Base-by-base conservation (phyloP, 2,329 filamentous ascomycete species). In the Microcera coccophila region DNA sequence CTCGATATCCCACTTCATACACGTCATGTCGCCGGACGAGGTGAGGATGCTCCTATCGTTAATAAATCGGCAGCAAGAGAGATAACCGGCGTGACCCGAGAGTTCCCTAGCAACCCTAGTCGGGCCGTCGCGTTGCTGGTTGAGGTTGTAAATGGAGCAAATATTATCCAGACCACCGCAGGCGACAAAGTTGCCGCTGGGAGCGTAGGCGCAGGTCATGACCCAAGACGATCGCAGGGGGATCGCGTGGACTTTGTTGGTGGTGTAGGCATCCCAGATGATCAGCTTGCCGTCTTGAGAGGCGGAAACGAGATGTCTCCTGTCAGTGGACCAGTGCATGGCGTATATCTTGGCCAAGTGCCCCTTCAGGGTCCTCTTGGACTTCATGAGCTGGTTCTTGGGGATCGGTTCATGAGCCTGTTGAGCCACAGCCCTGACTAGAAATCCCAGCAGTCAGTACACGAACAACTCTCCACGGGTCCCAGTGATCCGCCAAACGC, bases 241-340 rank as follows among this genome's bases (percentile, higher is more conserved):
- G 59, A 98, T 97, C 67, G 93, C 93, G 71, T 98, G 93, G 49
- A 98, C 93, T 71, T 98, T 98, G 78, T 98, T 97, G 50, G 93
- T 97, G 54, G 91, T 97, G 74, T 98, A 98, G 46, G 93, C 93
- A 68, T 98, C 93, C 93, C 93, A 98, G 65, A 98, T 97, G 70
- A 98, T 98, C 57, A 98, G 83, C 76, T 98, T 98, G 67, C 93
- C 93, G 63, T 98, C 93, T 71, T 98, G 93, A 58, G 93, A 98
- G 52, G 93, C 93, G 11, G 93, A 97, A 39, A 98, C 93, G 48
- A 97, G 82, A 71, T 97, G 93, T 69, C 93, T 84, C 64, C 93
- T 84, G 72, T 98, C 93, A 53, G 93, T 98, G 24, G 93, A 97
- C 93, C 93, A 98, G 76, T 98, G 93, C 93, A 98, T 98, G 61